Percentiles rank a stretch among this genome's conserved stretches.
These are phyloP conservation scores for Candida easanensis DNA, from an alignment of 805 yeast genomes.

Conservation along the genomic window DNA sequence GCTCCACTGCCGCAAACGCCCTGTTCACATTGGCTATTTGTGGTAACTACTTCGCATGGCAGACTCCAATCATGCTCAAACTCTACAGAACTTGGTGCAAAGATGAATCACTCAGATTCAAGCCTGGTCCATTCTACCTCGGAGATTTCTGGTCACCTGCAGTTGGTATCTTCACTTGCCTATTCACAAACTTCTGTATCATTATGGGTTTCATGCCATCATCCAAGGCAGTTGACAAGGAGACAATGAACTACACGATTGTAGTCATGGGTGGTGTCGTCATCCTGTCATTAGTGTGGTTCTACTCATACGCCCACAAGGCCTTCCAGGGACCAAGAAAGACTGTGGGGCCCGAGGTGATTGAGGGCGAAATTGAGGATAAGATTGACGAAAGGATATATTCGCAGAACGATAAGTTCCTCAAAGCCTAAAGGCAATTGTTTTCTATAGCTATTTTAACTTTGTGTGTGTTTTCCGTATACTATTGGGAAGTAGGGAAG, in stretches of 20 bases:
- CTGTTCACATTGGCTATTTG: slow-evolving; percentile 41
- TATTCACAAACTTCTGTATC: slow-evolving; percentile 44
- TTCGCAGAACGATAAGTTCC: too few relatives aligned
- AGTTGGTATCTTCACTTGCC: too few relatives aligned
- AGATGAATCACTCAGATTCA: slow-evolving; percentile 46
- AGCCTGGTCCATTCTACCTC: slow-evolving; percentile 65
- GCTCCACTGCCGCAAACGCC: slow-evolving; percentile 42
- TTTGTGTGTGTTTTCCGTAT: too few relatives aligned
- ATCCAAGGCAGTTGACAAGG: slow-evolving; percentile 31
- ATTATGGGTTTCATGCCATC: too few relatives aligned
- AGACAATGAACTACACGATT: slow-evolving; percentile 68
- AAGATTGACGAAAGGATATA: too few relatives aligned
- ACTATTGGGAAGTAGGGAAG: too few relatives aligned
- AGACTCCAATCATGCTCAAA: slow-evolving; percentile 36
- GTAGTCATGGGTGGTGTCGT: slow-evolving; percentile 66
- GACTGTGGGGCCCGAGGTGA: too few relatives aligned
- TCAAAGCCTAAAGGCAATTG: too few relatives aligned
- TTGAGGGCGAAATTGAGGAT: too few relatives aligned
- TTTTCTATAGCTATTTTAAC: too few relatives aligned
- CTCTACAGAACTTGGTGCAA: too few relatives aligned
- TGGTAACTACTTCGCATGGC: slow-evolving; percentile 42
- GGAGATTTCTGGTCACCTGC: slow-evolving; percentile 49
- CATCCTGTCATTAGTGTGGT: slow-evolving; percentile 52
- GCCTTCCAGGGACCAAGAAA: slow-evolving; percentile 57
- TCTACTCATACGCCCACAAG: slow-evolving; percentile 48